Base-by-base conservation (phyloP, 495 filamentous ascomycete species). In the Penicillium dipodomyicola region DNA sequence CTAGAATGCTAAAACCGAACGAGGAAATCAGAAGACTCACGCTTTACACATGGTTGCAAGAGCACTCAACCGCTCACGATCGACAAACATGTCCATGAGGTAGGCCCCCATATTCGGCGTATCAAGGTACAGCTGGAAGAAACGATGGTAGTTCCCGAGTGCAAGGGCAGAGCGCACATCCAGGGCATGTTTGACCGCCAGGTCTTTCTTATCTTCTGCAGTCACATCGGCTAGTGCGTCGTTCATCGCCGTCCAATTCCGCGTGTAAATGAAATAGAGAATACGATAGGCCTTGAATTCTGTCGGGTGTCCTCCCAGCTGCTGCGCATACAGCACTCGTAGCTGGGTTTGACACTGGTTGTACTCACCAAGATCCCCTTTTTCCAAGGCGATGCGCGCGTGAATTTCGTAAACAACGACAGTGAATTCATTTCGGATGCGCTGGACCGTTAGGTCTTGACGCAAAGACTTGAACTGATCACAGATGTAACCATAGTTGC, bases 231-330 rank as follows among this genome's bases (percentile, higher is more conserved):
- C 91, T 74, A 99, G 81, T 59, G 92, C 84, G 80, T 96, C 90
- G 80, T 96, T 97, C 85, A 99, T 89, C 77, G 91, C 94, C 72
- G 90, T 91, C 79, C 90, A 90, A 79, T 97, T 99, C 79, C 90
- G 91, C 64, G 95, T 97, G 76, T 99, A 90, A 79, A 99, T 90
- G 81, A 94, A 96, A 84, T 99, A 99, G 71, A 99, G 84, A 75
- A 99, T 97, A 84, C 95, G 95, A 85, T 99, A 99, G 57, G 93
- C 95, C 83, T 92, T 91, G 77, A 99, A 99, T 73, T 99, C 94
- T 69, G 87, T 87, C 54, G 92, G 84, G 77, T 96, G 90, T 57
- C 95, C 95, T 67, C 89, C 90, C 59, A 96, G 78, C 60, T 89
- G 86, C 74, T 89, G 83, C 70, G 81, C 80, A 72, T 99, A 97